Evolutionary conservation across 2,329 filamentous ascomycete genomes (phyloP).

Genomic region (Ceratocystis diversiconidia): DNA sequence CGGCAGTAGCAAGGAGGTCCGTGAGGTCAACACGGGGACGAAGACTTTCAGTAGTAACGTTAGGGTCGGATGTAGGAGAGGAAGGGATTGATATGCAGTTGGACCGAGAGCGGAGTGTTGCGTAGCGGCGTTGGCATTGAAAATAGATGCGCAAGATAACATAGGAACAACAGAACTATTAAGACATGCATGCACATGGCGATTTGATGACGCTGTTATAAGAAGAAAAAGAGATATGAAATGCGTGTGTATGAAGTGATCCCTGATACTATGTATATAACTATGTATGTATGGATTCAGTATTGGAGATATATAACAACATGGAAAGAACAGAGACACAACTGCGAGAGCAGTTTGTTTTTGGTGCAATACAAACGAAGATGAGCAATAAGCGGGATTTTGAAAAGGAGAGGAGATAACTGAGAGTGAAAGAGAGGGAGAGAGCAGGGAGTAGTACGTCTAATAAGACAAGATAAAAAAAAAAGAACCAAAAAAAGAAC

Average conservation of each 20-base stretch:
- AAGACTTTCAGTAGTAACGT: constrained; percentile 2
- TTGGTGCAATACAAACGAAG: background rate
- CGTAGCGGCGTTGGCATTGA: background rate
- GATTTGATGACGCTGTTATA: background rate
- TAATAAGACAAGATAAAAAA: background rate
- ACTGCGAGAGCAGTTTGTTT: background rate
- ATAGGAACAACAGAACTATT: constrained; percentile 12
- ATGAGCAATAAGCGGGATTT: background rate
- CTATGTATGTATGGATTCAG: background rate
- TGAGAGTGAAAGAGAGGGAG: background rate
- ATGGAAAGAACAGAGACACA: background rate
- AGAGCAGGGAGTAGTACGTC: background rate
- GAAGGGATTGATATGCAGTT: background rate
- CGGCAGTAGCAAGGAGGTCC: constrained; percentile 4
- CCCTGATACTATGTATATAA: background rate
- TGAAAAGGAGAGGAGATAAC: background rate
- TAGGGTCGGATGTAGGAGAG: constrained; percentile 4
- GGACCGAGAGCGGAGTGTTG: background rate
- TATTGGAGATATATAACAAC: background rate
- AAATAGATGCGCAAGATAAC: background rate
- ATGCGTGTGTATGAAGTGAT: too few relatives aligned
- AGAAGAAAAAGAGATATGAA: background rate
- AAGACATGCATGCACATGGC: background rate
- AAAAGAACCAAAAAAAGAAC: background rate
- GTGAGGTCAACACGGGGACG: constrained; percentile 10